Base-by-base conservation (phyloP, 2,329 filamentous ascomycete species). In the Neofusicoccum kwambonambiense region DNA sequence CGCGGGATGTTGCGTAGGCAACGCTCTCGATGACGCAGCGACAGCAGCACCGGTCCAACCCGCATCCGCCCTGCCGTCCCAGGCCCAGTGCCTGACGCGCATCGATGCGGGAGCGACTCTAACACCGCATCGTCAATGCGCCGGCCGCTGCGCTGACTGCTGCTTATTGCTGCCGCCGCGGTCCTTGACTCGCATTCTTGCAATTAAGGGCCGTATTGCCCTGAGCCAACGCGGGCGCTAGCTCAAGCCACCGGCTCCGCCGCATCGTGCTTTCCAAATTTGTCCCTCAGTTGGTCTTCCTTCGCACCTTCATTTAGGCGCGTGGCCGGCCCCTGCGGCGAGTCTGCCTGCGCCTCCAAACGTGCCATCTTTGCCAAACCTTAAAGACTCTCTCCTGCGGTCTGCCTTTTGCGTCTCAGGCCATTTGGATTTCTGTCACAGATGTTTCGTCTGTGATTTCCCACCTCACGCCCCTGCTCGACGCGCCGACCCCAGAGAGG, bases 241-340 rank as follows among this genome's bases (percentile, higher is more conserved):
- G 22, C 12, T 34, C 15, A 44, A 57, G 39, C 54, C 54, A 57
- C 54, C 54, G 54, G 54, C 15, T 13, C 54, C 39, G 54, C 54
- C 54, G 54, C 22, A 57, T 57, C 54, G 39, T 57, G 54, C 54
- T 57, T 57, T 57, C 54, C 54, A 57, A 57, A 45, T 44, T 15
- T 45, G 54, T 22, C 22, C 54, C 31, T 22, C 19, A 34, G 22
- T 57, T 57, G 27, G 27, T 22, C 41, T 47, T 47, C 56, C 56
- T 19, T 37, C 56, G n/a, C 52, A 47, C 27, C 56, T 47, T 60
- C 56, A 22, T 60, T 44, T 45, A 37, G n/a, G 27, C n/a, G 17
- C 39, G 52, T 47, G 15, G 13, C 39, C 22, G 37, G 15, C 22
- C 11, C 41, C 22, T 49, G 31, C 22, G 41, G 17, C 37, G 56